Percentiles rank a stretch among this genome's conserved stretches.
These are phyloP conservation scores for Lathyrus oleraceus DNA, from an alignment of 306 rosid species.

Conservation along the genomic window DNA sequence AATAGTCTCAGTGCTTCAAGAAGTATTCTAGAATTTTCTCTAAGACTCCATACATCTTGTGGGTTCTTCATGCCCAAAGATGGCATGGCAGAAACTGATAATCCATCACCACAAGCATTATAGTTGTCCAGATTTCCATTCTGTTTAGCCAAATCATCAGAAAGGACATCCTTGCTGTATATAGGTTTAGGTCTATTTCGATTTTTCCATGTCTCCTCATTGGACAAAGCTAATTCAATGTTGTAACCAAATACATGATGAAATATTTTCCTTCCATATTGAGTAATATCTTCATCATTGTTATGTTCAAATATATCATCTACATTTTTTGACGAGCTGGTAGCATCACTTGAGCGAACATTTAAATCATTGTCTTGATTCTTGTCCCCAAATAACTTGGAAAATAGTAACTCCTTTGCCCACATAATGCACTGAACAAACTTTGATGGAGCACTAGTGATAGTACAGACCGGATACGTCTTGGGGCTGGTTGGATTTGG, in stretches of 20 bases:
- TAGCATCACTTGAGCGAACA: constrained; percentile 79
- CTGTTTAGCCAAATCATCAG: constrained; percentile 57
- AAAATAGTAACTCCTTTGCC: constrained; percentile 95
- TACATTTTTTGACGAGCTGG: constrained; percentile 75
- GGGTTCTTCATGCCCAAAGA: constrained; percentile 95
- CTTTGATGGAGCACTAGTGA: constrained; percentile 98
- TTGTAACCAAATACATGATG: constrained; percentile 99
- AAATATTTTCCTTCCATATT: constrained; percentile 85
- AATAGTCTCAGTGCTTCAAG: constrained; percentile 76
- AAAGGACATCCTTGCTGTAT: too few species aligned
- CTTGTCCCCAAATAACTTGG: constrained; percentile 92
- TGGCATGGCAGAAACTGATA: constrained; percentile 78
- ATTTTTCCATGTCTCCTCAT: too few species aligned
- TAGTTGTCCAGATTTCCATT: constrained; percentile 68
- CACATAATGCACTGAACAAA: constrained; percentile 98
- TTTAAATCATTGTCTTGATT: too few species aligned
- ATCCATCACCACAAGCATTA: constrained; percentile 45
- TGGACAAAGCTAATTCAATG: too few species aligned
- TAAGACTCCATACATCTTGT: constrained; percentile 93
- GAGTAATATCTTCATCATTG: constrained; percentile 75
- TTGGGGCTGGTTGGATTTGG: constrained; percentile 99
- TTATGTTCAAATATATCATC: constrained; percentile 80
- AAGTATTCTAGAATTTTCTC: too few species aligned
- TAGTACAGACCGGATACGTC: constrained; percentile 98
- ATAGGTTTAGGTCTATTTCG: too few species aligned